Base-by-base conservation (phyloP, 257 asterid genomes). In the Cordia subcordata region DNA sequence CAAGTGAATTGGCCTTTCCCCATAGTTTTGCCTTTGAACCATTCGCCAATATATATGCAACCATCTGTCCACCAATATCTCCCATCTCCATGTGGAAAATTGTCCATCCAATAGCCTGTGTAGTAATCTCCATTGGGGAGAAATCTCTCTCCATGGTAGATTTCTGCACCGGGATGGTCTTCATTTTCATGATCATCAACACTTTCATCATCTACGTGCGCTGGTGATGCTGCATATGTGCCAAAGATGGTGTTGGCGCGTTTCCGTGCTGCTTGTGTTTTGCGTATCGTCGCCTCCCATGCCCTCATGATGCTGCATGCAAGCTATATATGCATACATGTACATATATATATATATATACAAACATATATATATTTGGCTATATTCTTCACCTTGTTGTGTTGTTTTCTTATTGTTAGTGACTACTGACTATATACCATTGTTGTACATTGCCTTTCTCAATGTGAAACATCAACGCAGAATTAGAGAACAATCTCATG, bases 61-160 rank as follows among this genome's bases (percentile, higher is more conserved):
- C 97, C 97, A 46, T 86, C 97, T 0, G 95, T 87, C 97, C 97
- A 90, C 93, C 90, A 82, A 55, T 90, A 90, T 59, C 85, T 90
- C 0, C 97, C 97, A 6, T 67, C 61, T 0, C 96, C 97, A 8
- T 90, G 96, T 0, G 97, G 97, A 61, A 87, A 78, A 64, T 66
- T 82, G 46, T 90, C 96, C 0, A 79, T 67, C 96, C 97, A 90
- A 69, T 63, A 74, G 1, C 97, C 97, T 0, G 83, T 62, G 77
- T 90, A 90, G 39, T 90, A 87, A 66, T 90, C 97, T 11, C 97
- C 97, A 23, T 90, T 86, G 2, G 88, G 82, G n/a, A 90, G 90
- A 72, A 84, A 84, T 35, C 80, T 80, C 68, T 90, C 97, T 0
- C 77, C 81, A 1, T 90, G 90, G 51, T 81, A 85, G 12, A 77